phyloP scores from a whole-genome alignment of 257 asterid genomes.

The Nemophila menziesii region DNA sequence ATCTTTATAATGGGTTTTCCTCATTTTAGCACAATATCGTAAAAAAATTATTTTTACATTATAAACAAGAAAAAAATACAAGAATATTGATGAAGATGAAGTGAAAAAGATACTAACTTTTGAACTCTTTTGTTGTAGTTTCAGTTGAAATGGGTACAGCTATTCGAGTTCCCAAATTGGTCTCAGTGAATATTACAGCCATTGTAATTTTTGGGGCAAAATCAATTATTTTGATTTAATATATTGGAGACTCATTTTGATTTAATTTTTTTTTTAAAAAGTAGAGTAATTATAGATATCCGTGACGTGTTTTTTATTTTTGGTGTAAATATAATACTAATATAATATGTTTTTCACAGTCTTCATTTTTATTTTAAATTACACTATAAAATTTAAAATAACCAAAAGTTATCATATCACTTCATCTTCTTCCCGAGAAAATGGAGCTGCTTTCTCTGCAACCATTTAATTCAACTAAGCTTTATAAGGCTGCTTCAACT shows the following conservation, averaged over 20 bases:
- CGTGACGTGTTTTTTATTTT: no score
- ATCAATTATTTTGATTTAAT: not conserved
- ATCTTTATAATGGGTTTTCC: not conserved
- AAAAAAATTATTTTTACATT: not conserved
- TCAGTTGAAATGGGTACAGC: slow-evolving; percentile 29
- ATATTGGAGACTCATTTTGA: no score
- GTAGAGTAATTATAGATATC: no score
- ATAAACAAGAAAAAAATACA: not conserved
- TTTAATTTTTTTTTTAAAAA: no score
- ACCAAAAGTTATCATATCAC: not conserved
- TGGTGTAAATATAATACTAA: no score
- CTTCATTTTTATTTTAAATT: no score
- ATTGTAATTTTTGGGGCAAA: slow-evolving; percentile 14
- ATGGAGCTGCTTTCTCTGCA: slow-evolving; percentile 10
- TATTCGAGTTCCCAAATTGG: slow-evolving; percentile 46
- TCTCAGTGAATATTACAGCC: slow-evolving; percentile 27
- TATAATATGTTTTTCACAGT: no score
- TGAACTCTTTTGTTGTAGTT: slow-evolving; percentile 28
- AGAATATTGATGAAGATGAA: not conserved
- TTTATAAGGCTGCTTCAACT: slow-evolving; percentile 14
- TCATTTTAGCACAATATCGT: not conserved
- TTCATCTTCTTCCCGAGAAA: not conserved
- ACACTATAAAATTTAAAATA: not conserved
- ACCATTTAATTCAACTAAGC: slow-evolving; percentile 9
- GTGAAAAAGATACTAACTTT: slow-evolving; percentile 21